Evolutionary conservation across 768 basidiomycete genomes (phyloP).

Genomic region (Suillus fuscotomentosus): DNA sequence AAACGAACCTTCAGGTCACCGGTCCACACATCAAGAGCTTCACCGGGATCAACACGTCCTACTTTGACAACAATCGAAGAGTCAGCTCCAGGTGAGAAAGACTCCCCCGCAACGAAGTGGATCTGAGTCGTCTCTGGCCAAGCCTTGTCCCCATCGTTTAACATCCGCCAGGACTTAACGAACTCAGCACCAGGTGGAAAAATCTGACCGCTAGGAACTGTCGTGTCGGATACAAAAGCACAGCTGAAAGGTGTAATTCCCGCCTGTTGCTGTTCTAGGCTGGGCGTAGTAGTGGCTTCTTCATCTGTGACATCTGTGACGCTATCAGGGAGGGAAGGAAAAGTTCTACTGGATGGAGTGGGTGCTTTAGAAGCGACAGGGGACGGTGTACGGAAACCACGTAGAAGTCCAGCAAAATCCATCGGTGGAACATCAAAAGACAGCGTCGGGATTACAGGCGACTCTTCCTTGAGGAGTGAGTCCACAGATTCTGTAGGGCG

Average conservation of each 20-base stretch:
- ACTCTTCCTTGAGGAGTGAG: slow-evolving; percentile 28
- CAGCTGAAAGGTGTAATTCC: slow-evolving; percentile 39
- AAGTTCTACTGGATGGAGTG: slow-evolving; percentile 1
- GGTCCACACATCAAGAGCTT: slow-evolving; percentile 63
- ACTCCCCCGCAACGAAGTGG: slow-evolving; percentile 68
- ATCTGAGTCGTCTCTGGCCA: slow-evolving; percentile 74
- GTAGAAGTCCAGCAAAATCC: slow-evolving; percentile 33
- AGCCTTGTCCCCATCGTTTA: slow-evolving; percentile 57
- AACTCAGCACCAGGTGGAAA: slow-evolving; percentile 87
- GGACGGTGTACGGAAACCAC: slow-evolving; percentile 25
- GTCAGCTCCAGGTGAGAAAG: slow-evolving; percentile 41
- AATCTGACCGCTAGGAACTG: slow-evolving; percentile 70
- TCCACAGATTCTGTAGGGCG: slow-evolving; percentile 17
- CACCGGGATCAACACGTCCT: slow-evolving; percentile 57
- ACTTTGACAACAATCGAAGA: slow-evolving; percentile 40
- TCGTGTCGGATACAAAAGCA: slow-evolving; percentile 62
- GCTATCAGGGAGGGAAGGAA: background rate
- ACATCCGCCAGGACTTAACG: slow-evolving; percentile 78
- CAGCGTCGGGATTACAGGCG: slow-evolving; percentile 25
- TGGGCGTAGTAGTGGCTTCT: background rate
- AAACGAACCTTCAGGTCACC: slow-evolving; percentile 67
- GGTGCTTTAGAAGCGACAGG: slow-evolving; percentile 4
- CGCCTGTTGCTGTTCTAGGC: background rate
- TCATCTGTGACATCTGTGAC: background rate
- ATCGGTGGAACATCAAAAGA: slow-evolving; percentile 9